Evolutionary conservation across 768 basidiomycete genomes (phyloP).

Genomic region (Termitomyces sp.): DNA sequence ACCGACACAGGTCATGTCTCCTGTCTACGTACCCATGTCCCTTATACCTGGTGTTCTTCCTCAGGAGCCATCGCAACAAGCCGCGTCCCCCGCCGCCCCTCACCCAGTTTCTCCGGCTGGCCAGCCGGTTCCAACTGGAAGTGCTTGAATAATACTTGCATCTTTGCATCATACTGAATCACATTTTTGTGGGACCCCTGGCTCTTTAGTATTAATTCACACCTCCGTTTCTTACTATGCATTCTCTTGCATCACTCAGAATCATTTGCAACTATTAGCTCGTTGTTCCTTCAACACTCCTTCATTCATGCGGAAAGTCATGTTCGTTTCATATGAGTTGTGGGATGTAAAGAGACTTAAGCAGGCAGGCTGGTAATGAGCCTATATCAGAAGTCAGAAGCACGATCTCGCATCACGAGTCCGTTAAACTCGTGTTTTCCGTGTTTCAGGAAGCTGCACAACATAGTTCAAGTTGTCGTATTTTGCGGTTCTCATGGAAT

Average conservation of each 20-base stretch:
- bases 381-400: too few species aligned
- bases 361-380: too few species aligned
- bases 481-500: too few species aligned
- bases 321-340: too few species aligned
- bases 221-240: not conserved
- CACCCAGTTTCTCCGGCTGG: not conserved
- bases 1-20: constrained; percentile 10
- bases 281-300: not conserved
- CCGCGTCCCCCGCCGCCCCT: not conserved
- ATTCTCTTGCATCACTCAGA: not conserved
- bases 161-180: not conserved
- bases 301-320: too few species aligned
- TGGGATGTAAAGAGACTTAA: too few species aligned
- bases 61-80: not conserved
- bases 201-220: not conserved
- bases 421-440: too few species aligned
- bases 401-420: too few species aligned
- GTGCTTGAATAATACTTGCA: not conserved
- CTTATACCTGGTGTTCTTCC: constrained; percentile 14
- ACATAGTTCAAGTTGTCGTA: too few species aligned
- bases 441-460: too few species aligned
- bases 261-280: not conserved
- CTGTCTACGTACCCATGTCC: constrained; percentile 17
- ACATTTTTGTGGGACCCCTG: not conserved
- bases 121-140: not conserved